A percentile compares a stretch with the other conserved stretches of the same genome.
phyloP scores from a whole-genome alignment of 768 basidiomycete genomes.

The Agrocybe praecox region DNA sequence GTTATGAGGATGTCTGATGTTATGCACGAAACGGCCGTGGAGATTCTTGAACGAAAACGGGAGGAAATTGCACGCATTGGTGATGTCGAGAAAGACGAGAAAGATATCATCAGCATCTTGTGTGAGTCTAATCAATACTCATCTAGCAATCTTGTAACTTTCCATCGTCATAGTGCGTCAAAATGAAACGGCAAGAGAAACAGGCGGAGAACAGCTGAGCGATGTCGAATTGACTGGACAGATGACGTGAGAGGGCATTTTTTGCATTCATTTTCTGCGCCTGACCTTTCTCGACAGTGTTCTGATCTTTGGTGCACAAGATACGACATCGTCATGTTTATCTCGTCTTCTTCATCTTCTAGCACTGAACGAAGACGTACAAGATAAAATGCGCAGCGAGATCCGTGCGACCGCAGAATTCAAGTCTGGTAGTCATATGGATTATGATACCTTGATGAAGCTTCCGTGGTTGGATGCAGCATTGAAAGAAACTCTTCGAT shows the following conservation, averaged over 20 bases:
- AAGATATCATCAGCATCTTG: constrained; percentile 54
- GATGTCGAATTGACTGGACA: constrained; percentile 50
- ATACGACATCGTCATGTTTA: constrained; percentile 49
- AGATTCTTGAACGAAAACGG: constrained; percentile 39
- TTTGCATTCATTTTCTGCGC: neutral
- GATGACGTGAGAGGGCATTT: constrained; percentile 43
- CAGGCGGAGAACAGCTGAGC: constrained; percentile 33
- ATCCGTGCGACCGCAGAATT: constrained; percentile 19
- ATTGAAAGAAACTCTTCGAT: constrained; percentile 47
- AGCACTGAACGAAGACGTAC: constrained; percentile 37
- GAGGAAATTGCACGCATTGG: constrained; percentile 24
- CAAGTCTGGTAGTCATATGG: constrained; percentile 21
- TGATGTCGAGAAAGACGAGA: constrained; percentile 28
- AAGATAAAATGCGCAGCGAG: constrained; percentile 38
- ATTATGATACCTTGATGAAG: constrained; percentile 37
- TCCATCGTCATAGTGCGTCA: constrained; percentile 20
- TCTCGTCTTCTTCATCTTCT: constrained; percentile 44
- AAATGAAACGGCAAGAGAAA: constrained; percentile 34
- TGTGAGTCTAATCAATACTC: constrained; percentile 31
- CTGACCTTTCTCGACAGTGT: constrained; percentile 28
- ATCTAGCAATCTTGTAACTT: neutral
- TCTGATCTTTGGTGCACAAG: constrained; percentile 52
- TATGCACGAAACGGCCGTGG: neutral
- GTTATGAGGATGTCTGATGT: constrained; percentile 2
- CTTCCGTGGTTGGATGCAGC: constrained; percentile 48